A percentile compares a stretch with the other conserved stretches of the same genome.
These are phyloP conservation scores for Wickerhamomyces mucosus DNA, from an alignment of 805 yeast species.

Conservation along the genomic window DNA sequence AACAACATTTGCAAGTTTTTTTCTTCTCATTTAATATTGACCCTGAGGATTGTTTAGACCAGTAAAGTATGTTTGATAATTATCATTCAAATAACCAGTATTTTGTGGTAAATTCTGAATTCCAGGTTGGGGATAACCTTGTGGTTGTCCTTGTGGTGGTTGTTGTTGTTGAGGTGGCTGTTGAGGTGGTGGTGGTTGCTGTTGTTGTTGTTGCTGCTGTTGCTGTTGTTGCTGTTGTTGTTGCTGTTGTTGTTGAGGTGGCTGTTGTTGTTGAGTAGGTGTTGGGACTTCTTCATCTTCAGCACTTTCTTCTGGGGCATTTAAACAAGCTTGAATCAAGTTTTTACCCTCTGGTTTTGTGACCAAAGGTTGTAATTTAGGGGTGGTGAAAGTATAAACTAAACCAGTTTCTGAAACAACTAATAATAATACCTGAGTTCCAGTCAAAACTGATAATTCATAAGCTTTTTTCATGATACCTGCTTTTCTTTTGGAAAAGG, in stretches of 20 bases:
- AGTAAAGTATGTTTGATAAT: conserved; percentile 55
- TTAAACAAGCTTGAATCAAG: conserved; percentile 90
- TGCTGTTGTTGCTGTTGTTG: conserved; percentile 2
- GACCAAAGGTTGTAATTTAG: conserved; percentile 94
- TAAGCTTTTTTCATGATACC: conserved; percentile 99
- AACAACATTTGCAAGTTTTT: too few species aligned
- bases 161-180: conserved; percentile 18
- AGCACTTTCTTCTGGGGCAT: conserved; percentile 80
- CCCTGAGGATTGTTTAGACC: conserved; percentile 50
- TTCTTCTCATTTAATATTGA: conserved; percentile 31
- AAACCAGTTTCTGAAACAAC: conserved; percentile 98
- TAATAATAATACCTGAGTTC: conserved; percentile 89
- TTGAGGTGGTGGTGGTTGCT: conserved; percentile 10
- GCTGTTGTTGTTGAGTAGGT: conserved; percentile 25
- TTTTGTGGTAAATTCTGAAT: conserved; percentile 33
- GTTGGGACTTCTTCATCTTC: conserved; percentile 30
- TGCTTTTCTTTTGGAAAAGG: conserved; percentile 95
- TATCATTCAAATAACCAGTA: conserved; percentile 36
- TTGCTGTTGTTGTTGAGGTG: conserved; percentile 25
- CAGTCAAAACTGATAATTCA: conserved; percentile 91
- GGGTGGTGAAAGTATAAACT: conserved; percentile 98
- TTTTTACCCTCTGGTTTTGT: conserved; percentile 97
- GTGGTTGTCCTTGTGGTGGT: conserved; percentile 8
- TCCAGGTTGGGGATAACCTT: conserved; percentile 28
- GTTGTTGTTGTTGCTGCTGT: conserved; percentile 3